These are phyloP conservation scores for Hypholoma fasciculare DNA, from an alignment of 768 basidiomycete genomes.

Conservation along the genomic window DNA sequence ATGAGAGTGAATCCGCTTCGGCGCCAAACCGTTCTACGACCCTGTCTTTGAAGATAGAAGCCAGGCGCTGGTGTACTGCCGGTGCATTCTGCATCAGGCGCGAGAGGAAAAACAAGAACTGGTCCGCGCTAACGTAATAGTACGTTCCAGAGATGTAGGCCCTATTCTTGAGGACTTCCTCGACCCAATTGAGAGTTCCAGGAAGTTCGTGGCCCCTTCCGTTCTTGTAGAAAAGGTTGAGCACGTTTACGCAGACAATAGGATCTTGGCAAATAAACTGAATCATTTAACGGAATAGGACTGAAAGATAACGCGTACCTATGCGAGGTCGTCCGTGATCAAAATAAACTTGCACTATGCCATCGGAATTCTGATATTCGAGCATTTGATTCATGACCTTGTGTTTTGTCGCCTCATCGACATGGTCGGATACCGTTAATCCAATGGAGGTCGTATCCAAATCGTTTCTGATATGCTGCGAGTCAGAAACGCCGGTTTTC, in stretches of 20 bases:
- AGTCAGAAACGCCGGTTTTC: background rate
- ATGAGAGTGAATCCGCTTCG: slow-evolving; percentile 37
- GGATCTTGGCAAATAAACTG: slow-evolving; percentile 1
- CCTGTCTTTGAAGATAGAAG: slow-evolving; percentile 1
- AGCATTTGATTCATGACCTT: slow-evolving; percentile 62
- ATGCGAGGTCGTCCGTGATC: slow-evolving; percentile 9
- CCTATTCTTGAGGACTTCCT: slow-evolving; percentile 11
- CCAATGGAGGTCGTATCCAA: slow-evolving; percentile 60
- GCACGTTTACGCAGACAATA: slow-evolving; percentile 14
- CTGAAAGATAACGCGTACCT: background rate
- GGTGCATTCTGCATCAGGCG: slow-evolving; percentile 9
- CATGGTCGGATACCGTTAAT: slow-evolving; percentile 38
- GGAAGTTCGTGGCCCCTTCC: slow-evolving; percentile 12
- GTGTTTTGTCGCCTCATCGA: slow-evolving; percentile 29
- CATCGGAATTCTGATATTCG: slow-evolving; percentile 45
- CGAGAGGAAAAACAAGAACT: slow-evolving; percentile 16
- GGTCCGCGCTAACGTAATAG: slow-evolving; percentile 15
- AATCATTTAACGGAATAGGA: background rate
- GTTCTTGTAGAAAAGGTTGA: slow-evolving; percentile 14
- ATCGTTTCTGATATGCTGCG: slow-evolving; percentile 26
- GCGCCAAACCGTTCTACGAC: slow-evolving; percentile 11
- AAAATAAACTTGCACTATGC: slow-evolving; percentile 51
- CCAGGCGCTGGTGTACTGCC: background rate
- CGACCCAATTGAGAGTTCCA: slow-evolving; percentile 14
- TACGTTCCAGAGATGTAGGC: slow-evolving; percentile 15